Base-by-base conservation (phyloP, 257 asterid genomes). In the Petunia axillaris region DNA sequence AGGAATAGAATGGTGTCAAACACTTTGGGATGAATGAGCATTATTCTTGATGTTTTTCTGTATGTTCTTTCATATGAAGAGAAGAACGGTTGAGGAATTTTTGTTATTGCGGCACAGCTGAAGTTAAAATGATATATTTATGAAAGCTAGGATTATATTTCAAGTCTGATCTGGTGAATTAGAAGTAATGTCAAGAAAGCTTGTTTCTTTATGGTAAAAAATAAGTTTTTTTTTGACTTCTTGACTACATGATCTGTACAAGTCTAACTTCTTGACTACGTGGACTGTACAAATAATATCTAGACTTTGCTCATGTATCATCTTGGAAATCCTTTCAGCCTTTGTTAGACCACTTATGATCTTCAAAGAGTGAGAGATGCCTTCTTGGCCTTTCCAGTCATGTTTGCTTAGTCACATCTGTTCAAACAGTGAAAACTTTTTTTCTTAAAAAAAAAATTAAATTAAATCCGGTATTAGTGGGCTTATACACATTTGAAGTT, bases 1-100 rank as follows among this genome's bases (percentile, higher is more conserved):
- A 35, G 6, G 77, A 50, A 35, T 73, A 5, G 36, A 73, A 73
- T 73, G 77, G 77, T 35, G 13, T 73, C 62, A 36, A 73, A 73
- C 35, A 57, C 62, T 73, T 73, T 36, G 35, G 77, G 44, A 50
- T 25, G 6, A 73, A 73, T 60, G 62, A 50, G 46, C 77, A 71
- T 73, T 50, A 35, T 50, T 73, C 77, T 73, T 35, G 77, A 73
- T 73, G 77, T 62, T 73, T 71, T 48, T 50, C 46, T 73, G 8
- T 50, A 73, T 73, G 44, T 35, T 50, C 60, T 73, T 73, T 35
- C 77, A 11, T 73, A 35, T 73, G 62, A 50, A 73, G 60, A 73
- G 77, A 13, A 50, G 14, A 71, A 3, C 11, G 39, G 77, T 73
- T 73, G 77, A 73, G 77, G 77, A 73, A 36, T 3, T 48, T 73